Base-by-base conservation (phyloP, 495 filamentous ascomycete species). In the Hapsidospora chrysogenum region DNA sequence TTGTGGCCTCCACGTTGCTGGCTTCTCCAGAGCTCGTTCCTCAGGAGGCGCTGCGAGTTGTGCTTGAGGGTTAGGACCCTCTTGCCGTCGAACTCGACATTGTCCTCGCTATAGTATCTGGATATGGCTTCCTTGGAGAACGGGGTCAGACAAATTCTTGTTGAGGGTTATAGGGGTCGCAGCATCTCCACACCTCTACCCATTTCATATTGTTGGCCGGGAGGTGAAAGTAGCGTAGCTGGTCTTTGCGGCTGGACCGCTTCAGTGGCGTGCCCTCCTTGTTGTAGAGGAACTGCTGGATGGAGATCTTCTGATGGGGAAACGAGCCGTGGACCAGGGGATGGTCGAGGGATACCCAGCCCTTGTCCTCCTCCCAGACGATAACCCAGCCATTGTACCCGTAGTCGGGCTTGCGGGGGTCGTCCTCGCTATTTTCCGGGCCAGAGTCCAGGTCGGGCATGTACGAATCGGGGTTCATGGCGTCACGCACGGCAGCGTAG, bases 191-290 rank as follows among this genome's bases (percentile, higher is more conserved):
- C n/a, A 38, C 43, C 27, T 54, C 50, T 2, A 53, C 39, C 46
- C 46, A 54, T 2, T 23, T 29, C 54, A 58, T 58, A 35, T 58
- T 56, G 37, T 58, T 58, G 14, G 48, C 46, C 8, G 54, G 54
- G 14, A 58, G 41, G 29, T 58, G 54, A 22, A 58, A 50, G 33
- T 56, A 56, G 2, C 51, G 40, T 13, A 56, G 32, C 25, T 16
- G 23, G 23, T 17, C 17, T 17, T 26, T 37, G 35, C 2, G 29
- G 10, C 11, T 20, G 9, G 17, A 21, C 16, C 48, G 47, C 45
- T 52, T 44, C 6, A 56, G 36, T 17, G 45, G 48, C 30, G 52
- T 53, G 21, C 23, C 15, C 3, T 17, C 21, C 17, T 33, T 33
- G 10, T 19, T 19, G 14, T 33, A 5, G 4, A 33, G 17, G 7